A percentile compares a stretch with the other conserved stretches of the same genome.
Conservation (phyloP, 768 basidiomycete genomes). For the Tylopilus subfusipes region DNA sequence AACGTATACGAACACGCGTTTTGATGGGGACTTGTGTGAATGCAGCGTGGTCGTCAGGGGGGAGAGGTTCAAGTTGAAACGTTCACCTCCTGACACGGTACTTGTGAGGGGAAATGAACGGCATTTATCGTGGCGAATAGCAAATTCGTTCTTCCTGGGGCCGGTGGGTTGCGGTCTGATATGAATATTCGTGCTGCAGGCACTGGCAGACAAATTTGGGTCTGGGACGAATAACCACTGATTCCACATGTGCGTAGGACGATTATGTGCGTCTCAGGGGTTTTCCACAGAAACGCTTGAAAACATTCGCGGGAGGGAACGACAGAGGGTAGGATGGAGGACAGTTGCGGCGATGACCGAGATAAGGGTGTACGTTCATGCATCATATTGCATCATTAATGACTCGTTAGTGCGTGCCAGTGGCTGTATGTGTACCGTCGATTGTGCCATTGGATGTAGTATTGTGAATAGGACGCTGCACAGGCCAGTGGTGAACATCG, state of each 20-base stretch:
- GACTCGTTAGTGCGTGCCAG: background rate
- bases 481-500: conserved; percentile 2
- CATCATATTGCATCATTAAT: conserved; percentile 5
- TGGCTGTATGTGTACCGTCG: conserved; percentile 12
- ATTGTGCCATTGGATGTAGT: conserved; percentile 11
- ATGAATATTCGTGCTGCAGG: background rate
- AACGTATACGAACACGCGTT: conserved; percentile 17
- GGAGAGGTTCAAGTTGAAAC: conserved; percentile 3
- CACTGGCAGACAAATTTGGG: background rate
- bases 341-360: conserved; percentile 17
- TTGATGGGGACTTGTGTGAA: conserved; percentile 16
- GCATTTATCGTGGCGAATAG: conserved; percentile 21
- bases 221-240: background rate
- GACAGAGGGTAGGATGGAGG: background rate
- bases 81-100: conserved; percentile 12
- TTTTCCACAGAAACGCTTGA: background rate
- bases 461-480: background rate
- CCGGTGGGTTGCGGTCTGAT: conserved; percentile 11
- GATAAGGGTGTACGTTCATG: conserved; percentile 14
- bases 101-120: conserved; percentile 21
- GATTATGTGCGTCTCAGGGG: background rate
- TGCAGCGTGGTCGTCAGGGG: conserved; percentile 21
- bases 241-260: background rate
- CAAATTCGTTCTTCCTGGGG: conserved; percentile 12
- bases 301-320: conserved; percentile 22